A percentile compares a stretch with the other conserved stretches of the same genome.
These are phyloP conservation scores for Venturia oleaginea DNA, from an alignment of 2,329 filamentous ascomycete genomes.

Conservation along the genomic window DNA sequence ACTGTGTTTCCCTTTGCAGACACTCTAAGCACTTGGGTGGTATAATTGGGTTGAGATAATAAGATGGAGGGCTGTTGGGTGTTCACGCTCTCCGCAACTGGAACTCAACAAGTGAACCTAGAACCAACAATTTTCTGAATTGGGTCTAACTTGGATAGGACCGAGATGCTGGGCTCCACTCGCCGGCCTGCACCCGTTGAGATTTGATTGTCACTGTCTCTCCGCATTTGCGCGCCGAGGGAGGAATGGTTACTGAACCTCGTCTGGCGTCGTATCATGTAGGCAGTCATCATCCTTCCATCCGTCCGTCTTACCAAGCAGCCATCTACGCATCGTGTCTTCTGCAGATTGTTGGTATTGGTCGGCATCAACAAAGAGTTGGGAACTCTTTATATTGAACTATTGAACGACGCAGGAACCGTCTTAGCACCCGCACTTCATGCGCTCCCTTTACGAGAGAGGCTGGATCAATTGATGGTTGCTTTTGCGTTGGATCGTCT, in stretches of 20 bases:
- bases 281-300: neutral
- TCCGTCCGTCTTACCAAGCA: neutral
- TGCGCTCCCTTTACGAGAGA: neutral
- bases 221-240: neutral
- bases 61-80: constrained; percentile 1
- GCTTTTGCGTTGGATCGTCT: neutral
- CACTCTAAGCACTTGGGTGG: neutral
- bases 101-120: constrained; percentile 1
- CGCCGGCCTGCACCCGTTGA: neutral
- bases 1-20: neutral
- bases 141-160: constrained; percentile 1
- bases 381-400: neutral
- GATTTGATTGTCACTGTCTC: constrained; percentile 2
- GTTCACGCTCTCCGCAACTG: neutral
- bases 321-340: neutral
- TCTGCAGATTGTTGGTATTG: neutral
- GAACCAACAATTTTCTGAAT: constrained; percentile 5
- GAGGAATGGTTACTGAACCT: neutral
- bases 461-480: neutral
- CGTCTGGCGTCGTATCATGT: neutral
- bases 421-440: neutral
- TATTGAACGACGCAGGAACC: neutral
- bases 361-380: neutral
- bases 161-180: neutral
- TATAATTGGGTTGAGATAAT: neutral